Evolutionary conservation across 1,139 yeast genomes (phyloP), one percentile per base, ranked within the genome.

Genomic region (Diutina mesorugosa): DNA sequence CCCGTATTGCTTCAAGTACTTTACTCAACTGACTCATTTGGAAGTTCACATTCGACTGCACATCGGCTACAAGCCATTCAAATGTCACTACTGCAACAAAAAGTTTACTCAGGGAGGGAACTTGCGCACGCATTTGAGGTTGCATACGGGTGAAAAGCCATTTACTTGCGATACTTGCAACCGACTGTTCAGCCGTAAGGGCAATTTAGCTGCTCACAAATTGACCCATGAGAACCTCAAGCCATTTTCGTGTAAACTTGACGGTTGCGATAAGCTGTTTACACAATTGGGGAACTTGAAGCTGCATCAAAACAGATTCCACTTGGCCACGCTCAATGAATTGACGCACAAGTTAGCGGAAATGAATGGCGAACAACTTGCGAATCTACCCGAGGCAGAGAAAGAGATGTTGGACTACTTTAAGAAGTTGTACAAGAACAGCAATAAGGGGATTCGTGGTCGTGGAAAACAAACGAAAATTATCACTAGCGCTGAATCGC

Each of bases 101-200:
- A 73, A 86, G 58, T 91, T 91, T 65, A 87, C 95, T 0, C 98
- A 91, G 67, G 95, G 96, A 61, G 96, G 97, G 16, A 93, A 91
- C 68, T 73, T 91, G 65, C 78, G 95, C 61, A 90, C 96, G 1
- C 98, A 91, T 72, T 74, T 85, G 62, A 76, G 97, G 60, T 75
- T 90, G 30, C 97, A 91, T 66, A 90, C 97, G 1, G 97, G 97
- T 35, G 96, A 89, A 64, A 87, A 87, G 66, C 97, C 97, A 5
- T 89, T 86, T 64, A 75, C 79, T 51, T 90, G 96, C 70, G 85
- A 83, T 38, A 71, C 79, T 14, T 90, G 97, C 68, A 80, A 79
- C 35, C 79, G 89, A 59, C 77, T 83, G 46, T 90, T 90, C 67
- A 89, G 95, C 57, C 81, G 96, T 65, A 87, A 90, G 67, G 97